phyloP scores from a whole-genome alignment of 345 rosid genomes.

The Trapa bicornis region DNA sequence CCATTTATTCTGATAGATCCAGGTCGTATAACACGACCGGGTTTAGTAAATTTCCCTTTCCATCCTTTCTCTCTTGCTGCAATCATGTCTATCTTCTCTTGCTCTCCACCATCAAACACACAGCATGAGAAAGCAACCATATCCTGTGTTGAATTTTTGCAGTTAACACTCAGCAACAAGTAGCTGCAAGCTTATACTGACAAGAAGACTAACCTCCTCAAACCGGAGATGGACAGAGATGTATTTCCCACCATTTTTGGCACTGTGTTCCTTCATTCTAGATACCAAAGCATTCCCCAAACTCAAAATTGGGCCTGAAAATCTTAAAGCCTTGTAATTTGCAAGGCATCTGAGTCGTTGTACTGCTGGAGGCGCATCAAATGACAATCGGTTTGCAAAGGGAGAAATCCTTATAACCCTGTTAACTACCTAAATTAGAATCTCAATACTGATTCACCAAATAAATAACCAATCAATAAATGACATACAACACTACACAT shows the following conservation, averaged over 20 bases:
- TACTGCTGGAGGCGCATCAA: conserved; percentile 86
- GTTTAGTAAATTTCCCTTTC: conserved; percentile 97
- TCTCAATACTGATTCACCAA: neutral
- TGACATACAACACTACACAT: neutral
- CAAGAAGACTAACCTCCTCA: conserved; percentile 67
- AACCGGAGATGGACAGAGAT: conserved; percentile 97
- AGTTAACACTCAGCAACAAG: neutral
- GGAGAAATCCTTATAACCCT: conserved; percentile 98
- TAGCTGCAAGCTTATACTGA: neutral
- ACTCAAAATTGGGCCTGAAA: conserved; percentile 61
- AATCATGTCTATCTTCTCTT: conserved; percentile 75
- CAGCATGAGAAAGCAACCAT: conserved; percentile 99
- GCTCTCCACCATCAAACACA: conserved; percentile 87
- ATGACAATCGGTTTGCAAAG: conserved; percentile 93
- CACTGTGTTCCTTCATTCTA: conserved; percentile 91
- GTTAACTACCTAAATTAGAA: conserved; percentile 11
- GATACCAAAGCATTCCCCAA: conserved; percentile 73
- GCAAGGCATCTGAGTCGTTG: conserved; percentile 92
- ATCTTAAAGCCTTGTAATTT: conserved; percentile 79
- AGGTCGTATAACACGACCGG: conserved; percentile 91
- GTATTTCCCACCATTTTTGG: conserved; percentile 62
- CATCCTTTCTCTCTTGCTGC: conserved; percentile 98
- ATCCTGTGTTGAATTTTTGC: conserved; percentile 36
- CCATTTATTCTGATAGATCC: conserved; percentile 95
- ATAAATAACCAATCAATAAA: neutral